These are phyloP conservation scores for Tanozyma kutaoensis DNA, from an alignment of 805 yeast genomes.

Conservation along the genomic window DNA sequence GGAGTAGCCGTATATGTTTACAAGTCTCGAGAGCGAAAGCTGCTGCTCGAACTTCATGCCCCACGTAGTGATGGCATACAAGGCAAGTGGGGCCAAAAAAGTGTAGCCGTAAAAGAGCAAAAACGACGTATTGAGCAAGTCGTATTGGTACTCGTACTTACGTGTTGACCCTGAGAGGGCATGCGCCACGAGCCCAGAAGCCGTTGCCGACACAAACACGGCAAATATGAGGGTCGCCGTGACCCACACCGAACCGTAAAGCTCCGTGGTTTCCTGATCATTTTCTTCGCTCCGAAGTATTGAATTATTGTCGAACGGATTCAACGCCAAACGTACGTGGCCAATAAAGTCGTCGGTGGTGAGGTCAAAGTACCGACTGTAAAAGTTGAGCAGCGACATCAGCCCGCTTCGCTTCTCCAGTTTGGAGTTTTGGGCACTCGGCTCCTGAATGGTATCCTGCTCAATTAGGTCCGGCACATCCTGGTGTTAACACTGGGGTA, in stretches of 20 bases:
- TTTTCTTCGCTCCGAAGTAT: slow-evolving; percentile 6
- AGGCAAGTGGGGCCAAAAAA: slow-evolving; percentile 42
- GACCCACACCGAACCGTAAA: slow-evolving; percentile 88
- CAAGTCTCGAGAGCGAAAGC: slow-evolving; percentile 41
- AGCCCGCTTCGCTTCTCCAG: too few species aligned
- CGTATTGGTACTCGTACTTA: slow-evolving; percentile 46
- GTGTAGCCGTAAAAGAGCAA: slow-evolving; percentile 69
- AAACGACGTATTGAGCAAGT: slow-evolving; percentile 53
- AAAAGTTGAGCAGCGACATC: slow-evolving; percentile 44
- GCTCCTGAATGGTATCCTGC: too few species aligned
- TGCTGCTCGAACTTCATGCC: slow-evolving; percentile 35
- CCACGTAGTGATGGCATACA: slow-evolving; percentile 41
- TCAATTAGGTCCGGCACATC: too few species aligned
- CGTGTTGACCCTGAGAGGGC: too few species aligned
- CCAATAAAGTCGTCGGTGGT: slow-evolving; percentile 47
- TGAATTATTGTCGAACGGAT: slow-evolving; percentile 30
- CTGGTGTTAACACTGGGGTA: too few species aligned
- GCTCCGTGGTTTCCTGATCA: slow-evolving; percentile 33
- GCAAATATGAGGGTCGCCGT: slow-evolving; percentile 68
- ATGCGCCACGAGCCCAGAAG: slow-evolving; percentile 45
- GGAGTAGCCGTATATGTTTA: slow-evolving; percentile 78
- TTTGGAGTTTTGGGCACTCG: too few species aligned
- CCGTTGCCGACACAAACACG: slow-evolving; percentile 63
- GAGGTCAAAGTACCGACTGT: slow-evolving; percentile 56
- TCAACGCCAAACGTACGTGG: slow-evolving; percentile 42